phyloP scores from a whole-genome alignment of 1,139 yeast genomes.

The Protomyces macrosporus region DNA sequence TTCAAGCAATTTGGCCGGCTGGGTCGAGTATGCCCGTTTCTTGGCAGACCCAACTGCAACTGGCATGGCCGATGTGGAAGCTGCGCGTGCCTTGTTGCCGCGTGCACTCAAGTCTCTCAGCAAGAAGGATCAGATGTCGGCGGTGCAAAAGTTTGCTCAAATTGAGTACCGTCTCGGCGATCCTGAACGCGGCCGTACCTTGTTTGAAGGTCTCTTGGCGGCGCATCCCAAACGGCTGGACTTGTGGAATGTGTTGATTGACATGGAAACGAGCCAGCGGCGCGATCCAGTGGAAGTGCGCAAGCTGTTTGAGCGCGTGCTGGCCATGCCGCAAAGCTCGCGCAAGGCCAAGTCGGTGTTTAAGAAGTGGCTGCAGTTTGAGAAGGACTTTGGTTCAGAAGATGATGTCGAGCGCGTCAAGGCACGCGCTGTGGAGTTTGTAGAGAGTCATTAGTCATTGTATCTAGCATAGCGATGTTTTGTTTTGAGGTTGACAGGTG shows the following conservation, averaged over 20 bases:
- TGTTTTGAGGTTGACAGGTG: not conserved
- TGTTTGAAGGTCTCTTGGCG: slow-evolving; percentile 84
- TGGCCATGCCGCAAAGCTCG: slow-evolving; percentile 62
- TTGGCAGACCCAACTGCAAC: slow-evolving; percentile 43
- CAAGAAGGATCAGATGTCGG: slow-evolving; percentile 69
- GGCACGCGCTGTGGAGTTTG: slow-evolving; percentile 84
- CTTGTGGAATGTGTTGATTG: slow-evolving; percentile 90
- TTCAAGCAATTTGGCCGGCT: slow-evolving; percentile 55
- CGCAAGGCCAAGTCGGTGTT: slow-evolving; percentile 95
- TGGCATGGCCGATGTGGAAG: slow-evolving; percentile 44
- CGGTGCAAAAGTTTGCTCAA: slow-evolving; percentile 82
- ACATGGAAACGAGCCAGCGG: slow-evolving; percentile 70
- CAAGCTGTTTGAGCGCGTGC: slow-evolving; percentile 73
- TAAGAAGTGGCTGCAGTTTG: slow-evolving; percentile 63
- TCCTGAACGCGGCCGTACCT: slow-evolving; percentile 86
- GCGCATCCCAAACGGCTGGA: slow-evolving; percentile 91
- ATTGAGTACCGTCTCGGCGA: slow-evolving; percentile 83
- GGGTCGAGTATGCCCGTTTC: slow-evolving; percentile 76
- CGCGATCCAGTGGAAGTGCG: slow-evolving; percentile 55
- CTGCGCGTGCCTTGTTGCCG: slow-evolving; percentile 65
- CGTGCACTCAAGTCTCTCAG: slow-evolving; percentile 69
- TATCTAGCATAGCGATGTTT: not conserved
- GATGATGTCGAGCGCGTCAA: slow-evolving; percentile 77
- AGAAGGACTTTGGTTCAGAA: slow-evolving; percentile 63
- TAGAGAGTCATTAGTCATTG: slow-evolving; percentile 31